Percentiles rank a stretch among this genome's conserved stretches.
These are phyloP conservation scores for Nevesoporus exiguus DNA, from an alignment of 768 basidiomycete species.

Conservation along the genomic window DNA sequence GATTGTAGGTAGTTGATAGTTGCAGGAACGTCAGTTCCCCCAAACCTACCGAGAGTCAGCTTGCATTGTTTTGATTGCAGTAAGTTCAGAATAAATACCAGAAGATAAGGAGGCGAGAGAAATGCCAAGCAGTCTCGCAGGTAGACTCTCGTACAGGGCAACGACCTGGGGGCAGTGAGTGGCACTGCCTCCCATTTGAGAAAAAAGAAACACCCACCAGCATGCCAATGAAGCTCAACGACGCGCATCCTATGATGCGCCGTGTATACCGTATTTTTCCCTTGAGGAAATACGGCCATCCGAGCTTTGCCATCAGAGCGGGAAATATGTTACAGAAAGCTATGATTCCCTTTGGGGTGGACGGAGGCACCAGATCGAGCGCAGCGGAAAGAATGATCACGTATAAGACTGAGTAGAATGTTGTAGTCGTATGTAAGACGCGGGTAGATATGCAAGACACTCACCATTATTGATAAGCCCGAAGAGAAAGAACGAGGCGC, in stretches of 20 bases:
- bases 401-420: constrained; percentile 64
- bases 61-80: neutral
- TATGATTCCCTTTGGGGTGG: constrained; percentile 92
- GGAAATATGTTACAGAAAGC: constrained; percentile 95
- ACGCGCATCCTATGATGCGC: constrained; percentile 72
- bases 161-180: constrained; percentile 53
- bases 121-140: constrained; percentile 76
- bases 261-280: constrained; percentile 80
- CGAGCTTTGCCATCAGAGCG: constrained; percentile 79
- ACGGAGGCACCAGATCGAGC: constrained; percentile 86
- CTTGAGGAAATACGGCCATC: constrained; percentile 88
- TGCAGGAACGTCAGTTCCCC: constrained; percentile 96
- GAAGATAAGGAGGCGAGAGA: constrained; percentile 68
- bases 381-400: constrained; percentile 97
- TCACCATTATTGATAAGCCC: constrained; percentile 90
- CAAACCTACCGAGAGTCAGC: constrained; percentile 54
- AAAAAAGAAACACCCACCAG: constrained; percentile 56
- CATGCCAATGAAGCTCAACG: constrained; percentile 80
- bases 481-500: constrained; percentile 81
- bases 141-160: constrained; percentile 62
- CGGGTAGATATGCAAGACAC: constrained; percentile 22
- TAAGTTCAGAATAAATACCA: constrained; percentile 44
- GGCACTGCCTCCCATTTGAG: neutral
- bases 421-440: neutral
- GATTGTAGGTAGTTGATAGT: constrained; percentile 76